Evolutionary conservation across 176 grass and related monocot species (phyloP), one percentile per base, ranked within the genome.

Genomic region (Canna indica): DNA sequence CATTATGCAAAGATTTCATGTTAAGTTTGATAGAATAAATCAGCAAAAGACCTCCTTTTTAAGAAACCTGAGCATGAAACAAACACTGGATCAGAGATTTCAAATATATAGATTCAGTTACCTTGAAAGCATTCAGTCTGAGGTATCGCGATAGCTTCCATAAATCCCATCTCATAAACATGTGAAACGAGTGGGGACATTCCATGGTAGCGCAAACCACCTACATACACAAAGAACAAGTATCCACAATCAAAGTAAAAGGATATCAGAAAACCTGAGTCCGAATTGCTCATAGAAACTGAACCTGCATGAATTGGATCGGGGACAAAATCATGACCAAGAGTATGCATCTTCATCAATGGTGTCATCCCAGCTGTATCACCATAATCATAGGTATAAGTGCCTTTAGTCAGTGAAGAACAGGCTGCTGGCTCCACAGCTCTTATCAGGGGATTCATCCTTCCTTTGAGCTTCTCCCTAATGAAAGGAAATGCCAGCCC

Each of bases 281-380:
- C 35, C 26, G 74, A 77, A 62, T 14, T n/a, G 18, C 15, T 50
- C 9, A 28, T 62, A 54, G 47, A 38, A 64, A 32, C 26, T 36
- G 1, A 2, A 87, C 91, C 92, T 36, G 94, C 94, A 72, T 93
- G 94, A 68, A 97, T 97, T 0, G 94, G 94, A 60, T 92, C 89
- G 0, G 94, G 94, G 64, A 97, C 83, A 46, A 97, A 97, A 9
- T 76, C 82, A 54, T 97, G 94, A 7, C 94, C 89, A 31, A 97
- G 94, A 14, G 94, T 97, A 80, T 97, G 94, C 94, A 97, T 97
- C 81, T 97, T 97, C 94, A 97, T 85, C 20, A 97, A 70, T 50
- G 94, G 94, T 53, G 94, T 97, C 53, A 97, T 47, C 53, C 89
- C 89, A 1, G 84, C 82, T 0, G 88, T 92, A 62, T 97, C 94